A percentile compares a stretch with the other conserved stretches of the same genome.
Conservation (phyloP, 78 protist species). For the Guillardia theta region DNA sequence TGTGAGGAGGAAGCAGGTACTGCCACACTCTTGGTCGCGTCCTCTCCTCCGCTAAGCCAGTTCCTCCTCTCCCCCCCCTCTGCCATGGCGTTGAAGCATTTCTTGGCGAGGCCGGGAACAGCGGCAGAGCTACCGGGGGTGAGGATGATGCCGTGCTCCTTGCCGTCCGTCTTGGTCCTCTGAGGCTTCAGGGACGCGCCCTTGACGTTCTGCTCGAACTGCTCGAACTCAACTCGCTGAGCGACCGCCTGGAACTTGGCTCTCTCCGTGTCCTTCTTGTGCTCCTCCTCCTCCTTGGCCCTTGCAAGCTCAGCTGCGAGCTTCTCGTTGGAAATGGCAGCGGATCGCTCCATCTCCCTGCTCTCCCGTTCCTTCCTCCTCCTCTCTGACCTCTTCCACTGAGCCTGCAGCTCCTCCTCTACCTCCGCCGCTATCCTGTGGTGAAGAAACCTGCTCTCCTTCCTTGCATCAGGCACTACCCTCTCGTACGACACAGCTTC, state of each 20-base stretch:
- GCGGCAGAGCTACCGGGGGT: neutral
- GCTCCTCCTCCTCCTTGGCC: neutral
- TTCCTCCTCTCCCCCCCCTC: no score
- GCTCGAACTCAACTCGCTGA: neutral
- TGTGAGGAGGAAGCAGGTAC: no score
- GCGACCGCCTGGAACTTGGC: conserved; percentile 19
- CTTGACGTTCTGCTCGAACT: neutral
- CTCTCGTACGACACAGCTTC: no score
- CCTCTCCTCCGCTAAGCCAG: no score
- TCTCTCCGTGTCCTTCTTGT: neutral
- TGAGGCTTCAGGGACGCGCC: neutral
- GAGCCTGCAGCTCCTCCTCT: neutral
- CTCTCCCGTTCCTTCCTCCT: neutral
- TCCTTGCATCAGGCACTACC: no score
- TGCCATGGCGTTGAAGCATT: no score
- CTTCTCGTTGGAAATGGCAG: neutral
- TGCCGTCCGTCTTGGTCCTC: neutral
- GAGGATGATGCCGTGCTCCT: neutral
- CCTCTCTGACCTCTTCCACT: neutral
- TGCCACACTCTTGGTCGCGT: no score
- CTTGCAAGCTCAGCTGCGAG: neutral
- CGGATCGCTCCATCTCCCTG: no score
- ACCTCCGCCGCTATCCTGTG: neutral
- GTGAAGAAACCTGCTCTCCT: neutral
- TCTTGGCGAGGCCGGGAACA: neutral